Evolutionary conservation across 257 asterid genomes (phyloP).

Genomic region (Plantago ovata): DNA sequence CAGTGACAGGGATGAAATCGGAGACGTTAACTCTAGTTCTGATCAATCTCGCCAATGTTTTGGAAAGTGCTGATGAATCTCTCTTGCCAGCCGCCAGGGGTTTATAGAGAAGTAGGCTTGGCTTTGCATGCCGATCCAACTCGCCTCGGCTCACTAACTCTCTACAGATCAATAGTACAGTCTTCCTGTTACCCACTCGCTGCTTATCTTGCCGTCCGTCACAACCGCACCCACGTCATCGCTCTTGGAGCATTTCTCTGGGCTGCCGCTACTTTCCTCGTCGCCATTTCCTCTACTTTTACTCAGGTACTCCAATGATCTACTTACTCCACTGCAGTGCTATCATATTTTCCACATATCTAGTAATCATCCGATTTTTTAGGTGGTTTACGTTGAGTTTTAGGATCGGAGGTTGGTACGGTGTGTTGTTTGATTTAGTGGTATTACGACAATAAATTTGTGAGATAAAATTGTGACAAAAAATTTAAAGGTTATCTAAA

Average conservation of each 20-base stretch:
- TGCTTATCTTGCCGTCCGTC: slow-evolving; percentile 64
- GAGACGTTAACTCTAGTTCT: slow-evolving; percentile 55
- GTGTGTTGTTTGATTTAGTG: no score
- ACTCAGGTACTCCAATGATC: slow-evolving; percentile 47
- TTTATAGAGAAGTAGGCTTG: slow-evolving; percentile 74
- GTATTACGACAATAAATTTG: no score
- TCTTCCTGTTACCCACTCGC: slow-evolving; percentile 85
- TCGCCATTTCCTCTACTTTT: slow-evolving; percentile 65
- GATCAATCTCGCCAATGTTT: slow-evolving; percentile 72
- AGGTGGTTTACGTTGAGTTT: no score
- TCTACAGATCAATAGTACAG: slow-evolving; percentile 76
- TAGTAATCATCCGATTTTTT: no score
- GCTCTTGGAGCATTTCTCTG: slow-evolving; percentile 83
- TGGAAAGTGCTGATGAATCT: slow-evolving; percentile 88
- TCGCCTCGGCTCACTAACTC: slow-evolving; percentile 70
- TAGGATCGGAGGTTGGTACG: no score
- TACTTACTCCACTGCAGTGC: no score
- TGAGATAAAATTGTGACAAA: no score
- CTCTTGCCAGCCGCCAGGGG: slow-evolving; percentile 86
- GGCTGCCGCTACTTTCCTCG: slow-evolving; percentile 82
- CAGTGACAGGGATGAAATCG: slow-evolving; percentile 37
- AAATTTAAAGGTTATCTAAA: no score
- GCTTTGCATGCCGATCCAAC: slow-evolving; percentile 87
- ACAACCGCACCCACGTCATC: slow-evolving; percentile 63
- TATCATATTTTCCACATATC: no score